phyloP scores from a whole-genome alignment of 176 grass and related monocot species.

The Typha latifolia region DNA sequence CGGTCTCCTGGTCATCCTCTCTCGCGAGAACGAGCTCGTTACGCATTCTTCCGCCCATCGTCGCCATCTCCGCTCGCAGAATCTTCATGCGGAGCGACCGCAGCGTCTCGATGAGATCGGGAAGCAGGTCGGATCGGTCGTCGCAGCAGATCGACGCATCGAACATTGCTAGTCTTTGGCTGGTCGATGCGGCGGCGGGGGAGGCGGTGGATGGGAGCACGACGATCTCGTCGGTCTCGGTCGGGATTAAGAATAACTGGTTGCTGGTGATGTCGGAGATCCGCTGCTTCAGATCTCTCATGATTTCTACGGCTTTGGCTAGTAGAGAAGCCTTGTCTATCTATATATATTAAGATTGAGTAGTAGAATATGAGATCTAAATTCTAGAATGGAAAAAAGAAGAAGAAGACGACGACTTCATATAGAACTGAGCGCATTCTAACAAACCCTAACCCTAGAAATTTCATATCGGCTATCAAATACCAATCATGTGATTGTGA shows the following conservation, averaged over 20 bases:
- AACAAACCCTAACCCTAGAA: no score
- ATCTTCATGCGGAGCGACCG: slow-evolving; percentile 67
- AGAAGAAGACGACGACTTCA: neutral
- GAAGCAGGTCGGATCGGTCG: slow-evolving; percentile 86
- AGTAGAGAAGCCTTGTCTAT: slow-evolving; percentile 96
- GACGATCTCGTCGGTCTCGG: slow-evolving; percentile 86
- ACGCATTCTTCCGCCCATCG: slow-evolving; percentile 81
- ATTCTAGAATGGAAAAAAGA: neutral
- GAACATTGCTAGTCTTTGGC: slow-evolving; percentile 19
- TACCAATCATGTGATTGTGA: no score
- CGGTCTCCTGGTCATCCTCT: slow-evolving; percentile 17
- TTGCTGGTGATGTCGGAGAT: slow-evolving; percentile 76
- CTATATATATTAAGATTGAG: slow-evolving; percentile 15
- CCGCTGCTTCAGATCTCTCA: slow-evolving; percentile 93
- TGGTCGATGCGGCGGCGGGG: neutral
- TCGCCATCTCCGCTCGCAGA: slow-evolving; percentile 93
- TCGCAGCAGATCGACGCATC: slow-evolving; percentile 89
- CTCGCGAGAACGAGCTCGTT: slow-evolving; percentile 71
- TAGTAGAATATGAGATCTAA: slow-evolving; percentile 3
- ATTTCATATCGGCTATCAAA: no score
- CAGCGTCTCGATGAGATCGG: slow-evolving; percentile 88
- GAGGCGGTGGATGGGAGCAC: slow-evolving; percentile 64
- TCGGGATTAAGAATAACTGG: slow-evolving; percentile 43
- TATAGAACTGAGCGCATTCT: neutral
- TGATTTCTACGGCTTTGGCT: slow-evolving; percentile 90